A percentile compares a stretch with the other conserved stretches of the same genome.
Evolutionary conservation across 1,139 yeast species (phyloP).

Genomic region (Suhomyces coccinellae): DNA sequence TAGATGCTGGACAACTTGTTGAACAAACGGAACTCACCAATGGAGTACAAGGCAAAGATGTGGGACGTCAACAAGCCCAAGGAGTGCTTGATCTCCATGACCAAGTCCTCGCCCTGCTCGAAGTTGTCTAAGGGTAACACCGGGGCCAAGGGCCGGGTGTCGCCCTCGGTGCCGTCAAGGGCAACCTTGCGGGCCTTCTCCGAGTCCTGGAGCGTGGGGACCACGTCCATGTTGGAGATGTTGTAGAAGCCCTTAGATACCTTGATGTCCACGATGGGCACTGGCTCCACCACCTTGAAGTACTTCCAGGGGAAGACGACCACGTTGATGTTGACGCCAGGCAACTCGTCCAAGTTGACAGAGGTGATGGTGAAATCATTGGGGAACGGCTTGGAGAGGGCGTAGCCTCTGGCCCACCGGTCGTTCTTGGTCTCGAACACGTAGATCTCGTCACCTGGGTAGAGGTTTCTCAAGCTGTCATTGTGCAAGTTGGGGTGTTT

Average conservation of each 20-base stretch:
- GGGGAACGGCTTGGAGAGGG: constrained; percentile 62
- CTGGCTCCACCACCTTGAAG: constrained; percentile 38
- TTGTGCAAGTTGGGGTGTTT: constrained; percentile 44
- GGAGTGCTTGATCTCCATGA: constrained; percentile 59
- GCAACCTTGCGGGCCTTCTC: constrained; percentile 40
- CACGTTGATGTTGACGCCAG: constrained; percentile 51
- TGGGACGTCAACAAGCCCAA: constrained; percentile 60
- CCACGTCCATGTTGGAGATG: constrained; percentile 30
- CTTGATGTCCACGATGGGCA: constrained; percentile 30
- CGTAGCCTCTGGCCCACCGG: constrained; percentile 82
- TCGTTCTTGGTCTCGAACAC: constrained; percentile 66
- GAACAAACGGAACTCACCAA: constrained; percentile 65
- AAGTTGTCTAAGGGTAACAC: constrained; percentile 52
- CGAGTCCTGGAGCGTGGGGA: constrained; percentile 49
- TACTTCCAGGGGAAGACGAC: constrained; percentile 64
- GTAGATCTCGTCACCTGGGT: constrained; percentile 81
- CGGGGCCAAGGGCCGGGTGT: constrained; percentile 37
- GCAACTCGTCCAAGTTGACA: constrained; percentile 61
- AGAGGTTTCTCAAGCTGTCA: constrained; percentile 52
- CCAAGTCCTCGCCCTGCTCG: constrained; percentile 41
- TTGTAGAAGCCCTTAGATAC: constrained; percentile 37
- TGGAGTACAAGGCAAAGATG: constrained; percentile 67
- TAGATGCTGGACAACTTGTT: constrained; percentile 54
- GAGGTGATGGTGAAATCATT: constrained; percentile 65
- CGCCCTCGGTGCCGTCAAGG: constrained; percentile 22